Percentiles rank a stretch among this genome's conserved stretches.
Conservation (phyloP, 352 stramenopile genomes). For the Labyrinthula sp. region DNA sequence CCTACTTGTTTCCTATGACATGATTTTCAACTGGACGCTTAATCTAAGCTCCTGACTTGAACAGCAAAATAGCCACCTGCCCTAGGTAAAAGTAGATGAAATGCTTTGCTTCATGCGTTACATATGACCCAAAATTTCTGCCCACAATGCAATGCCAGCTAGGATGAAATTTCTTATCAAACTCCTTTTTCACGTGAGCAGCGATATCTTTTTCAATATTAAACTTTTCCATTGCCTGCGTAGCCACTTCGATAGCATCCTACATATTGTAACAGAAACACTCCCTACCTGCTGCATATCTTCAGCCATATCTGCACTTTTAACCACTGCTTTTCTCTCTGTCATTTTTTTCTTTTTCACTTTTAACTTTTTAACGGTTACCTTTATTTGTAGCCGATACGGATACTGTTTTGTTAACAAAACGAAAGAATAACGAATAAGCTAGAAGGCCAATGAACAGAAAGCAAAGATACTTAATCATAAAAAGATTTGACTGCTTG, state of each 20-base stretch:
- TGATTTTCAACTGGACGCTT: too few relatives aligned
- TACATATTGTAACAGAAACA: too few relatives aligned
- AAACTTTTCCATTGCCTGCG: constrained; percentile 93
- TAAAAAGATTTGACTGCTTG: too few relatives aligned
- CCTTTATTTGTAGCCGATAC: too few relatives aligned
- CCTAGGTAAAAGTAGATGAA: constrained; percentile 62
- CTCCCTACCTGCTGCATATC: constrained; percentile 99
- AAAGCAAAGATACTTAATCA: too few relatives aligned
- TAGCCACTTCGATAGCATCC: constrained; percentile 90
- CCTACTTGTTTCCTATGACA: too few relatives aligned
- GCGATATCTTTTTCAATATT: constrained; percentile 99
- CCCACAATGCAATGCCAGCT: constrained; percentile 81
- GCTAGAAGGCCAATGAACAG: too few relatives aligned
- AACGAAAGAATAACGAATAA: too few relatives aligned
- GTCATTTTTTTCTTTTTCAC: constrained; percentile 39
- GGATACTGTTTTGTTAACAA: too few relatives aligned
- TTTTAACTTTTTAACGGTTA: not conserved
- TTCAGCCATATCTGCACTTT: constrained; percentile 98
- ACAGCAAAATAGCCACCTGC: constrained; percentile 53
- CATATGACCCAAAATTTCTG: constrained; percentile 55
- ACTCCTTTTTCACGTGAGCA: constrained; percentile 97
- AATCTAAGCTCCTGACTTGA: constrained; percentile 59
- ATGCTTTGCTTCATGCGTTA: constrained; percentile 53
- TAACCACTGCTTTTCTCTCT: constrained; percentile 95
- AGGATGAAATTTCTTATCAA: constrained; percentile 79